Evolutionary conservation across 1,139 yeast genomes (phyloP).

Genomic region (Kluyveromyces sp.): DNA sequence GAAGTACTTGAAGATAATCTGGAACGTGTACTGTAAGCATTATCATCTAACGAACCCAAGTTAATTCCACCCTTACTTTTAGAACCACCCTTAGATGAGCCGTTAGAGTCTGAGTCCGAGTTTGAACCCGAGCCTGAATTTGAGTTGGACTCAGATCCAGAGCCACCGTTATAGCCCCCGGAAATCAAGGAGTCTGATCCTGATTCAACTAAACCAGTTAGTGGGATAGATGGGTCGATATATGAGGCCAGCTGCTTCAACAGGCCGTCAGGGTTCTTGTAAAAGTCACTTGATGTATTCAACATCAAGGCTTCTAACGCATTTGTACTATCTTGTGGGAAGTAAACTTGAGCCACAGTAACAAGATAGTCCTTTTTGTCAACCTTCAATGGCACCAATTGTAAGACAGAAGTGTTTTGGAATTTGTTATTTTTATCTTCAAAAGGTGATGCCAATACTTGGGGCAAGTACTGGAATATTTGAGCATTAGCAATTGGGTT

Average conservation of each 20-base stretch:
- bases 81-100: slow-evolving; percentile 35
- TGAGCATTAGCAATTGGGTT: slow-evolving; percentile 67
- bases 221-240: slow-evolving; percentile 58
- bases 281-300: slow-evolving; percentile 41
- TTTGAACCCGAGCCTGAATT: not conserved
- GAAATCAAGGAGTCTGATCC: slow-evolving; percentile 18
- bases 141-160: slow-evolving; percentile 4
- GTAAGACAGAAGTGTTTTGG: slow-evolving; percentile 43
- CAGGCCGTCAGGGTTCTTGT: slow-evolving; percentile 42
- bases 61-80: slow-evolving; percentile 25
- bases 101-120: slow-evolving; percentile 12
- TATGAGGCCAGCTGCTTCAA: slow-evolving; percentile 43
- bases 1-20: slow-evolving; percentile 13
- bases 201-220: slow-evolving; percentile 39
- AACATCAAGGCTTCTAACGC: slow-evolving; percentile 40
- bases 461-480: slow-evolving; percentile 63
- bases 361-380: slow-evolving; percentile 45
- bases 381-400: slow-evolving; percentile 60
- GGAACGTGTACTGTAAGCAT: slow-evolving; percentile 41
- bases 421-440: slow-evolving; percentile 19
- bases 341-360: slow-evolving; percentile 71
- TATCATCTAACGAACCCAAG: slow-evolving; percentile 10
- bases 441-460: slow-evolving; percentile 48
- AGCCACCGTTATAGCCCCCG: slow-evolving; percentile 9
- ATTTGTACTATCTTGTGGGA: slow-evolving; percentile 44